phyloP scores from a whole-genome alignment of 768 basidiomycete genomes.

The Boletellus ananiceps region DNA sequence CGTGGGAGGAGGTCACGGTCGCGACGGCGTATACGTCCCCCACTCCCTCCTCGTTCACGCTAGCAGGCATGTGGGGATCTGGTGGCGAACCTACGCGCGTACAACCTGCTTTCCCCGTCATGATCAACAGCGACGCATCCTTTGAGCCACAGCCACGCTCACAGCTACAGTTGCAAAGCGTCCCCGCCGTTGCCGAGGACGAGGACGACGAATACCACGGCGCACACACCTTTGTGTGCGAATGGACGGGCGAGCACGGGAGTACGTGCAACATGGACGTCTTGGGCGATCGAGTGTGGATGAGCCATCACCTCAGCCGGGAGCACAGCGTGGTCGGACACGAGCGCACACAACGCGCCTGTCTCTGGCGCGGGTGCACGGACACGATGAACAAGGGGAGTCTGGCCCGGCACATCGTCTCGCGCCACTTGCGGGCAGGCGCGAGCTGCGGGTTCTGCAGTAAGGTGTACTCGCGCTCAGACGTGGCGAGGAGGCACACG shows the following conservation, averaged over 20 bases:
- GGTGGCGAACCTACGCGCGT: not conserved
- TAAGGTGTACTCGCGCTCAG: slow-evolving; percentile 24
- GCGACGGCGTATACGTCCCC: not conserved
- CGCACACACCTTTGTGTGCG: slow-evolving; percentile 6
- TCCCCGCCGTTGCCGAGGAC: too few species aligned
- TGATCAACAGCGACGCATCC: not conserved
- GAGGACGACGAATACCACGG: slow-evolving; percentile 10
- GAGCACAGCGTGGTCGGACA: slow-evolving; percentile 18
- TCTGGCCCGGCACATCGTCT: slow-evolving; percentile 23
- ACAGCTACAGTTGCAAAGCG: too few species aligned
- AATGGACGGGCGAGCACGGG: slow-evolving; percentile 20
- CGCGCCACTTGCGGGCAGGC: slow-evolving; percentile 18
- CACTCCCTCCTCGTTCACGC: not conserved
- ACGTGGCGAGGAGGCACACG: slow-evolving; percentile 24
- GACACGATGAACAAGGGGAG: slow-evolving; percentile 27
- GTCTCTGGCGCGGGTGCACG: slow-evolving; percentile 21
- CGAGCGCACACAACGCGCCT: slow-evolving; percentile 12
- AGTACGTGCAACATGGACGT: slow-evolving; percentile 19
- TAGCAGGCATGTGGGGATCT: not conserved
- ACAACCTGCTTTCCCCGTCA: not conserved
- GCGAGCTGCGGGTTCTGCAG: slow-evolving; percentile 20
- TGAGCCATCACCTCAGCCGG: slow-evolving; percentile 22
- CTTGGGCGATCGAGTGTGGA: slow-evolving; percentile 16
- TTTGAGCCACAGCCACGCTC: not conserved
- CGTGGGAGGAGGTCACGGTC: not conserved